A percentile compares a stretch with the other conserved stretches of the same genome.
These are phyloP conservation scores for Angophora floribunda DNA, from an alignment of 345 rosid genomes.

Conservation along the genomic window DNA sequence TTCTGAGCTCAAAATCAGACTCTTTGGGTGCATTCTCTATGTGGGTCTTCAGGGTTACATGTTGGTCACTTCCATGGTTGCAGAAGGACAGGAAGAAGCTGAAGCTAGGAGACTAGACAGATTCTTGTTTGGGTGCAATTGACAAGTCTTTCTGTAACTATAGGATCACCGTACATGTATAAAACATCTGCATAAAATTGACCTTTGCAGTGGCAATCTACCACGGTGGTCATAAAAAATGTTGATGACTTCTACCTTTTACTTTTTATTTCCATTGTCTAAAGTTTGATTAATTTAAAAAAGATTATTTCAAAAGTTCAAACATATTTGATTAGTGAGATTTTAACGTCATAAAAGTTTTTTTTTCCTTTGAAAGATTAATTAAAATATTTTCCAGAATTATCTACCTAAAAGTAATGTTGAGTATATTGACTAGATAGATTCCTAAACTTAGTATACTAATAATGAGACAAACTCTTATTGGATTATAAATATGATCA, in stretches of 20 bases:
- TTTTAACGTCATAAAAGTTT: too few relatives aligned
- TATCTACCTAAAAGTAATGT: not conserved
- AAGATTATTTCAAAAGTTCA: not conserved
- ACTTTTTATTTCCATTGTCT: not conserved
- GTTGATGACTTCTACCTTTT: not conserved
- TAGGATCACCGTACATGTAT: not conserved
- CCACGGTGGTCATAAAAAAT: not conserved
- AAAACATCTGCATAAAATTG: not conserved
- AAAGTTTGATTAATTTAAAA: not conserved
- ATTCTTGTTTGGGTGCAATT: not conserved
- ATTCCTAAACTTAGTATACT: not conserved
- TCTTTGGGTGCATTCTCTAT: conserved; percentile 26
- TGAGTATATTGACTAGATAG: not conserved
- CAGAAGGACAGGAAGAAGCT: not conserved
- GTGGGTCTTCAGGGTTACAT: conserved; percentile 16
- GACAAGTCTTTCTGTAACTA: not conserved
- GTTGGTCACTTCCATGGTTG: conserved; percentile 19
- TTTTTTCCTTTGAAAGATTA: not conserved
- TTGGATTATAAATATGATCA: not conserved
- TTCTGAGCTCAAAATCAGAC: conserved; percentile 23
- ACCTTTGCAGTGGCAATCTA: not conserved
- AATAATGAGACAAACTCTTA: not conserved
- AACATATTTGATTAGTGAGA: not conserved
- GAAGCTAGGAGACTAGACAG: not conserved
- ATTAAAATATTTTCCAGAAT: not conserved